Percentiles rank a stretch among this genome's conserved stretches.
Evolutionary conservation across 345 rosid genomes (phyloP).

Genomic region (Theobroma cacao): DNA sequence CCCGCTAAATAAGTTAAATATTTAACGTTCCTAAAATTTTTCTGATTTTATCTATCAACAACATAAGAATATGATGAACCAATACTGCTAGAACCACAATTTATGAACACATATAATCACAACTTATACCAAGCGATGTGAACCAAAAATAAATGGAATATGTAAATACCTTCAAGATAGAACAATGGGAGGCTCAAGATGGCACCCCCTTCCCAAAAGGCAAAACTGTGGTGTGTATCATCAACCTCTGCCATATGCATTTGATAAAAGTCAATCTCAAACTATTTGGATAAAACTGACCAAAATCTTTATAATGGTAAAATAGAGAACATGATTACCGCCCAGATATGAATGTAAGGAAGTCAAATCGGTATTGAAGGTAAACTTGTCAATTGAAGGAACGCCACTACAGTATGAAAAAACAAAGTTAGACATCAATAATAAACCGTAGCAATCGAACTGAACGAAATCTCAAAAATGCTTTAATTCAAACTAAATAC

Average conservation of each 20-base stretch:
- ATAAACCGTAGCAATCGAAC: background rate
- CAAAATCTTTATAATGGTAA: background rate
- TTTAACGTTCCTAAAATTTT: background rate
- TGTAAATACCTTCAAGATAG: constrained; percentile 73
- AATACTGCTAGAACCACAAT: background rate
- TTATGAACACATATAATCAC: background rate
- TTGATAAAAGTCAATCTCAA: constrained; percentile 10
- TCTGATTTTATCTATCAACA: background rate
- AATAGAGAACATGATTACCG: constrained; percentile 43
- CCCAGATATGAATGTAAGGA: constrained; percentile 90
- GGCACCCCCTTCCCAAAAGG: constrained; percentile 81
- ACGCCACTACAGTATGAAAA: constrained; percentile 28
- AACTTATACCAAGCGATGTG: background rate
- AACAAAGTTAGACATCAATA: constrained; percentile 6
- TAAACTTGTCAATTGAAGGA: constrained; percentile 34
- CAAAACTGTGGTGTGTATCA: constrained; percentile 65
- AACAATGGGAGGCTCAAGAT: constrained; percentile 63
- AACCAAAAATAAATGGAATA: background rate
- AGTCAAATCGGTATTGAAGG: constrained; percentile 75
- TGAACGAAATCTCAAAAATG: background rate
- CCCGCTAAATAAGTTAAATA: background rate
- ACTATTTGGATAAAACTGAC: background rate
- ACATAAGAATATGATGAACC: background rate
- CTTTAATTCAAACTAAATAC: background rate
- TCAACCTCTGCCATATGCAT: constrained; percentile 66